These are phyloP conservation scores for Rauvolfia tetraphylla DNA, from an alignment of 257 asterid genomes.

Conservation along the genomic window DNA sequence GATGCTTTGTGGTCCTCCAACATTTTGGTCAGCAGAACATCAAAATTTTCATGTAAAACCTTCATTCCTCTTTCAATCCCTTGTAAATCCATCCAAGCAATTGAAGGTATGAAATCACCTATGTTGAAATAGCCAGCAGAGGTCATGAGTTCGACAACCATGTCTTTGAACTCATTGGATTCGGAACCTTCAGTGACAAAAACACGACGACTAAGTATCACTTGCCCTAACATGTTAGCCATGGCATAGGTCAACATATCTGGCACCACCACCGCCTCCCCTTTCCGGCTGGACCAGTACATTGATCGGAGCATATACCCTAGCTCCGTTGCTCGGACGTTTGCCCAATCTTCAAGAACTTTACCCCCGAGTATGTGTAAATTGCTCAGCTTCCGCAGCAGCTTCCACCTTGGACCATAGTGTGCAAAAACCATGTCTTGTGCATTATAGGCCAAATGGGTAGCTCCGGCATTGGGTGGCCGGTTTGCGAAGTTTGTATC, in stretches of 20 bases:
- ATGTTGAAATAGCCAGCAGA: slow-evolving; percentile 42
- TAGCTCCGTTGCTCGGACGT: slow-evolving; percentile 29
- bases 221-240: slow-evolving; percentile 51
- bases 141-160: slow-evolving; percentile 57
- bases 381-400: slow-evolving; percentile 41
- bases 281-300: slow-evolving; percentile 13
- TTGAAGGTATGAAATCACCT: slow-evolving; percentile 45
- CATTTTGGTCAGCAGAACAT: slow-evolving; percentile 34
- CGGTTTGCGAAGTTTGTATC: slow-evolving; percentile 41
- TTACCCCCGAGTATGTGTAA: slow-evolving; percentile 42
- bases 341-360: slow-evolving; percentile 37
- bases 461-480: slow-evolving; percentile 42
- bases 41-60: slow-evolving; percentile 38
- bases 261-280: slow-evolving; percentile 32
- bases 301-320: slow-evolving; percentile 42
- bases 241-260: slow-evolving; percentile 42
- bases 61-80: slow-evolving; percentile 49
- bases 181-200: slow-evolving; percentile 32
- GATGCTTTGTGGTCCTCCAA: slow-evolving; percentile 40
- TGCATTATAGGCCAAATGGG: slow-evolving; percentile 34
- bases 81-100: slow-evolving; percentile 55
- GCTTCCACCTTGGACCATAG: slow-evolving; percentile 49
- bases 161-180: slow-evolving; percentile 46
- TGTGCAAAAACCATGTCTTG: slow-evolving; percentile 48
- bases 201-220: slow-evolving; percentile 39